Percentiles rank a stretch among this genome's conserved stretches.
phyloP scores from a whole-genome alignment of 192 early-diverging fungal genomes.

The Chytriomyces sp. region DNA sequence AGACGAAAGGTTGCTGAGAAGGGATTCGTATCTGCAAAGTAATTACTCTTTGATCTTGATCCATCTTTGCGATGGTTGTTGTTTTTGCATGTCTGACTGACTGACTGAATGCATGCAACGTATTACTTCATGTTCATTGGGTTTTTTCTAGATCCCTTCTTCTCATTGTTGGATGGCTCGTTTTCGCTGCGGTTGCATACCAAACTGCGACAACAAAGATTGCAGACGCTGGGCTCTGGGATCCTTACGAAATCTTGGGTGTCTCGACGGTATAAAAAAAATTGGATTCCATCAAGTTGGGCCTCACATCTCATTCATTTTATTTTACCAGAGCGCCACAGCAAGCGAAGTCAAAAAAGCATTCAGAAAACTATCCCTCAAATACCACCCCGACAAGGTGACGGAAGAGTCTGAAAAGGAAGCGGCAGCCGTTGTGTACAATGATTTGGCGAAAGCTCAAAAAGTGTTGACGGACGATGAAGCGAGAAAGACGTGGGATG shows the following conservation, averaged over 20 bases:
- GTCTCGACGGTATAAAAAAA: conserved; percentile 74
- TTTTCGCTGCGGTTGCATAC: conserved; percentile 70
- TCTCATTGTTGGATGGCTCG: conserved; percentile 65
- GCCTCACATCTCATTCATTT: not conserved
- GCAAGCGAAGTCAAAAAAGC: conserved; percentile 69
- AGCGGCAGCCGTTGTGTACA: conserved; percentile 74
- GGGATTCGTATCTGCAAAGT: conserved; percentile 16
- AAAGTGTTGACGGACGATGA: conserved; percentile 94
- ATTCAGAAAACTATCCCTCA: conserved; percentile 72
- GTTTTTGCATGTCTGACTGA: not conserved
- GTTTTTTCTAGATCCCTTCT: conserved; percentile 24
- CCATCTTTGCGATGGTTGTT: no score
- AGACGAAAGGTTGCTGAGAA: not conserved
- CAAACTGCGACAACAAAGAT: conserved; percentile 66
- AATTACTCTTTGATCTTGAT: not conserved
- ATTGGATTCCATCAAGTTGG: conserved; percentile 21
- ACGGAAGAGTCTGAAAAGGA: conserved; percentile 73
- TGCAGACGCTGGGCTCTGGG: conserved; percentile 76
- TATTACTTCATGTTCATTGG: not conserved
- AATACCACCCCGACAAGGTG: conserved; percentile 64
- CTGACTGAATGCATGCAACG: not conserved
- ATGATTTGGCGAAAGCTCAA: conserved; percentile 91
- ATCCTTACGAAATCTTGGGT: conserved; percentile 94
- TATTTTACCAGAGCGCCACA: conserved; percentile 38
- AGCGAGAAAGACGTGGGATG: conserved; percentile 88